A percentile compares a stretch with the other conserved stretches of the same genome.
phyloP scores from a whole-genome alignment of 139 green algal genomes.

The Closterium sp. region DNA sequence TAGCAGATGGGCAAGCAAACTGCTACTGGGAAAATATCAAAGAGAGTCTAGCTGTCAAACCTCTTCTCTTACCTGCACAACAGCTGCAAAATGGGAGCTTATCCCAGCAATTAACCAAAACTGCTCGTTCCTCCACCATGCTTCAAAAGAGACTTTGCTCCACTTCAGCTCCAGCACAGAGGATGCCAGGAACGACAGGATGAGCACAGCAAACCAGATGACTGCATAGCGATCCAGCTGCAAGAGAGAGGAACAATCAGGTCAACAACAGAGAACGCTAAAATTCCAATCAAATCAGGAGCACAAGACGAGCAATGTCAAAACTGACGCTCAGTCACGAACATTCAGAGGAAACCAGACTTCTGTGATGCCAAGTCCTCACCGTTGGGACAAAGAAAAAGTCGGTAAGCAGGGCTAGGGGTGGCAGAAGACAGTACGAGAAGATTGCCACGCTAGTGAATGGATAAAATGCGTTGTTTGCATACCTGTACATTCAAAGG shows the following conservation, averaged over 20 bases:
- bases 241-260: background rate
- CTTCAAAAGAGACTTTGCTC: constrained; percentile 41
- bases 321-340: no score
- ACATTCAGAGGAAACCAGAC: no score
- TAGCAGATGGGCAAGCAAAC: no score
- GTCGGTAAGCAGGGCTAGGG: constrained; percentile 38
- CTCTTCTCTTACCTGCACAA: constrained; percentile 24
- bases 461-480: constrained; percentile 44
- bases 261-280: no score
- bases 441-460: constrained; percentile 44
- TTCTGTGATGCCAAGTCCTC: background rate
- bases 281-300: no score
- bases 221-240: constrained; percentile 38
- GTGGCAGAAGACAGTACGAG: constrained; percentile 40
- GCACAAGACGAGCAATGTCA: no score
- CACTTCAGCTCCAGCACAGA: constrained; percentile 41
- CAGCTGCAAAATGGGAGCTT: constrained; percentile 36
- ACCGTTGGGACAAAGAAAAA: constrained; percentile 45
- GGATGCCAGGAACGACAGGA: constrained; percentile 15
- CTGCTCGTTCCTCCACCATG: constrained; percentile 49
- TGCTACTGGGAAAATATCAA: no score
- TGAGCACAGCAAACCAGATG: constrained; percentile 22
- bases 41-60: no score
- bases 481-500: constrained; percentile 28
- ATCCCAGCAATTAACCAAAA: constrained; percentile 50